Conservation (phyloP, 2,329 filamentous ascomycete species). For the Leptographium wingfieldii region DNA sequence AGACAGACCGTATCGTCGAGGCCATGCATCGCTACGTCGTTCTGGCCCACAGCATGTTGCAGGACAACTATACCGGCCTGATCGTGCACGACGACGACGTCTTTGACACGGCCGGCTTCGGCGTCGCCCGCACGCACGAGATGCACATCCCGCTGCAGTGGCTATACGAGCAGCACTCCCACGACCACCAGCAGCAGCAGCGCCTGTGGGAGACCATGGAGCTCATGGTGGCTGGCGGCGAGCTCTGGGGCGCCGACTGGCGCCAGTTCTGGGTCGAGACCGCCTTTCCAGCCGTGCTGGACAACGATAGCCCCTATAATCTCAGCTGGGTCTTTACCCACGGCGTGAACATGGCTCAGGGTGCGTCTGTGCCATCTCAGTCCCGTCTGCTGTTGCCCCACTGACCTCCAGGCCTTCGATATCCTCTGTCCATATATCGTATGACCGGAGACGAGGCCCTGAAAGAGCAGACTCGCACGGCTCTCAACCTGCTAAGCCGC, state of each 20-base stretch:
- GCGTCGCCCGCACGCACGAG: slow-evolving; percentile 13
- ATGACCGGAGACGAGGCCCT: slow-evolving; percentile 30
- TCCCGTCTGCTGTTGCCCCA: not conserved
- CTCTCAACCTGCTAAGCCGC: slow-evolving; percentile 31
- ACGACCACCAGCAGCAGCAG: slow-evolving; percentile 8
- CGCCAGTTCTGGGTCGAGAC: slow-evolving; percentile 24
- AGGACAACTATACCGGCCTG: slow-evolving; percentile 11
- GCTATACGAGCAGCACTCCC: slow-evolving; percentile 19
- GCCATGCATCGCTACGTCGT: slow-evolving; percentile 11
- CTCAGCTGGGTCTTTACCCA: slow-evolving; percentile 24
- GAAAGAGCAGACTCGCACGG: slow-evolving; percentile 22
- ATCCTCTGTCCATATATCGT: slow-evolving; percentile 29
- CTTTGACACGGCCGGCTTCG: slow-evolving; percentile 11
- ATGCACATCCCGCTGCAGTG: slow-evolving; percentile 17
- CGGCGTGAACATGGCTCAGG: slow-evolving; percentile 34
- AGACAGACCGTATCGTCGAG: slow-evolving; percentile 9
- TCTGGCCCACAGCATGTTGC: slow-evolving; percentile 13
- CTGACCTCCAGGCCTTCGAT: slow-evolving; percentile 22
- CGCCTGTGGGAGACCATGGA: slow-evolving; percentile 20
- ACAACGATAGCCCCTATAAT: slow-evolving; percentile 18
- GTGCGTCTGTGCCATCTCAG: slow-evolving; percentile 2
- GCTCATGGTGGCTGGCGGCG: slow-evolving; percentile 14
- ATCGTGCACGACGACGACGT: slow-evolving; percentile 8
- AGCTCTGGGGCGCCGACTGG: slow-evolving; percentile 26
- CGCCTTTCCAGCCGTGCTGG: slow-evolving; percentile 18